Conservation (phyloP, 2,329 filamentous ascomycete species). For the Apiospora arundinis region DNA sequence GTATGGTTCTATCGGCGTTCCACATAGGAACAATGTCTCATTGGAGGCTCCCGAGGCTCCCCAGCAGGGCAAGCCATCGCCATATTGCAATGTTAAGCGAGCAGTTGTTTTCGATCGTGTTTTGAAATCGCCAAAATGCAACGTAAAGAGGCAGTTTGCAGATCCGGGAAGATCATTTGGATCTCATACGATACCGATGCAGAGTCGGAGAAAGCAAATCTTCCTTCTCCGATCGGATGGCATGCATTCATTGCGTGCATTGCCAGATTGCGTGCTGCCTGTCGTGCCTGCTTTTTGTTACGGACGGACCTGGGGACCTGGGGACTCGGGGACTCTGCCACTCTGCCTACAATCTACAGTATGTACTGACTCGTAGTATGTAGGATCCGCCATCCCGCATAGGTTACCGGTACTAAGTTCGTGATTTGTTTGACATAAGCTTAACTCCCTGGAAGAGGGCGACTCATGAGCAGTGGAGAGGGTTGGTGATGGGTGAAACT, state of each 20-base stretch:
- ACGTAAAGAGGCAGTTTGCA: not conserved
- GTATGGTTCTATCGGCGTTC: not conserved
- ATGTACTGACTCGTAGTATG: too few species aligned
- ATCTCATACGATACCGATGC: not conserved
- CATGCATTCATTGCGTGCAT: too few species aligned
- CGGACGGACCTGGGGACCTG: too few species aligned
- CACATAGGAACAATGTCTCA: not conserved
- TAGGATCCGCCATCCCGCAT: too few species aligned
- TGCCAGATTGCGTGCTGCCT: not conserved
- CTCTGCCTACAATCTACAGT: too few species aligned
- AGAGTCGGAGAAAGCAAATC: not conserved
- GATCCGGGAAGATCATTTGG: constrained; percentile 10
- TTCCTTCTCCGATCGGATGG: not conserved
- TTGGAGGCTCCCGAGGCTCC: not conserved
- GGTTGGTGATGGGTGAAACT: too few species aligned
- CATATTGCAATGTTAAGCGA: not conserved
- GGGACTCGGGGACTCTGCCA: too few species aligned
- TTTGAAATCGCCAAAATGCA: not conserved
- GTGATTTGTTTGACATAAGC: too few species aligned
- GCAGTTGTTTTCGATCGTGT: constrained; percentile 7
- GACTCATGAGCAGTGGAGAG: too few species aligned
- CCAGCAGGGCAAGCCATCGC: too few species aligned
- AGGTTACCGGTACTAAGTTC: too few species aligned
- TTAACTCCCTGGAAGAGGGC: too few species aligned
- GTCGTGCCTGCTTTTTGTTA: not conserved